These are phyloP conservation scores for Lippia alba DNA, from an alignment of 305 asterid genomes.

Conservation along the genomic window DNA sequence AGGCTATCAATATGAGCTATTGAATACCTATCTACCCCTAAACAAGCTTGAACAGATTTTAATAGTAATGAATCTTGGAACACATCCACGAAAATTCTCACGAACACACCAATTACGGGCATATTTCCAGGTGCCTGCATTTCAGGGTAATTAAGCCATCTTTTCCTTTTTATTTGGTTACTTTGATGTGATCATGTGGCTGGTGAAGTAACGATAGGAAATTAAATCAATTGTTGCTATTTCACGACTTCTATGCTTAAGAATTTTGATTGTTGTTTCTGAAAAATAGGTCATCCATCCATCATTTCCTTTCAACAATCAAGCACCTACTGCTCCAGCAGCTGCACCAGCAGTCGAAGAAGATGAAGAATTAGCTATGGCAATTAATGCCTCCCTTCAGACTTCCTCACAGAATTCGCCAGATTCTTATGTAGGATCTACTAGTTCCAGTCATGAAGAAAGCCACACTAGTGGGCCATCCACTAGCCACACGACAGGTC, in stretches of 20 bases:
- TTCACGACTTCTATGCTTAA: neutral
- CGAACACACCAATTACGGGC: neutral
- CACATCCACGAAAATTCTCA: constrained; percentile 1
- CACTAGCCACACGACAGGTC: constrained; percentile 38
- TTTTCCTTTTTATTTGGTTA: constrained; percentile 1
- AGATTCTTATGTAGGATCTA: constrained; percentile 42
- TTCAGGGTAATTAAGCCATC: neutral
- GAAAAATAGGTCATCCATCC: constrained; percentile 67
- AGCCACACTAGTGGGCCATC: constrained; percentile 38
- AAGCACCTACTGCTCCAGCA: constrained; percentile 49
- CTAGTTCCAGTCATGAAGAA: constrained; percentile 35
- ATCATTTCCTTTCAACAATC: constrained; percentile 55
- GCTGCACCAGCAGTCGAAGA: constrained; percentile 58
- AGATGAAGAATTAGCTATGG: constrained; percentile 65
- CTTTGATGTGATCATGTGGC: constrained; percentile 14
- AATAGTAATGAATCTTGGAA: neutral
- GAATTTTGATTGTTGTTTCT: constrained; percentile 12
- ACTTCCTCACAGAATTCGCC: constrained; percentile 32
- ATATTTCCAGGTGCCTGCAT: neutral
- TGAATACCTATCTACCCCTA: neutral
- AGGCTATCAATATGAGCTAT: neutral
- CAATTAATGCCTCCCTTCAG: constrained; percentile 71
- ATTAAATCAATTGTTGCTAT: neutral
- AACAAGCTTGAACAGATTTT: neutral
- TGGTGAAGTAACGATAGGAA: neutral